Percentiles rank a stretch among this genome's conserved stretches.
Evolutionary conservation across 345 rosid species (phyloP).

Genomic region (Moringa oleifera): DNA sequence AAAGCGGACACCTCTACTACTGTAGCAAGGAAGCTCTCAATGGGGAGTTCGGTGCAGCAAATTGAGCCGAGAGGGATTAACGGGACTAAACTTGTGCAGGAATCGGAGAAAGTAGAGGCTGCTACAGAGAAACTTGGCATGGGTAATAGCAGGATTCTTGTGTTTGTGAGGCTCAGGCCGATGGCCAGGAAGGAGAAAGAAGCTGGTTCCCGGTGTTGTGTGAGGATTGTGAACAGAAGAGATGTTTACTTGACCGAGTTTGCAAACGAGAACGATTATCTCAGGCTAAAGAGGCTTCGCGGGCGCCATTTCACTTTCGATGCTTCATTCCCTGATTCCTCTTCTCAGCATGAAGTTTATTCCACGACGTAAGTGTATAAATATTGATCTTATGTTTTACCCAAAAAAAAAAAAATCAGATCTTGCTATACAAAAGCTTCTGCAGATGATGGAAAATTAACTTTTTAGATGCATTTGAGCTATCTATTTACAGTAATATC

Average conservation of each 20-base stretch:
- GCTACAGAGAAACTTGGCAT: slow-evolving; percentile 25
- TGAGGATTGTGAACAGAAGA: slow-evolving; percentile 66
- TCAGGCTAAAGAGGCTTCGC: slow-evolving; percentile 81
- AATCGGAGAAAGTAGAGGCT: slow-evolving; percentile 40
- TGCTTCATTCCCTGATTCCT: slow-evolving; percentile 74
- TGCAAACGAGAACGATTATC: slow-evolving; percentile 71
- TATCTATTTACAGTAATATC: no score
- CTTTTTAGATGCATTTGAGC: no score
- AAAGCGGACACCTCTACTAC: slow-evolving; percentile 29
- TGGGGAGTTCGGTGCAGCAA: slow-evolving; percentile 32
- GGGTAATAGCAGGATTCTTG: slow-evolving; percentile 51
- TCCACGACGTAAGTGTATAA: slow-evolving; percentile 65
- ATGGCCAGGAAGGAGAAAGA: slow-evolving; percentile 89
- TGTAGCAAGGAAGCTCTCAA: slow-evolving; percentile 68
- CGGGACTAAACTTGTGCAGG: slow-evolving; percentile 23
- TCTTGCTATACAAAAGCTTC: no score
- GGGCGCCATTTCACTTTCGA: slow-evolving; percentile 90
- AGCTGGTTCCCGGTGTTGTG: slow-evolving; percentile 70
- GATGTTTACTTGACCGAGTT: slow-evolving; percentile 88
- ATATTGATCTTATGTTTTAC: no score
- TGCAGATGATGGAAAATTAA: no score
- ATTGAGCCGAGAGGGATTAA: slow-evolving; percentile 24
- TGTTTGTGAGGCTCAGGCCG: slow-evolving; percentile 94
- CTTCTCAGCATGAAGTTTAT: slow-evolving; percentile 77
- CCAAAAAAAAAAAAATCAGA: no score